Percentiles rank a stretch among this genome's conserved stretches.
Evolutionary conservation across 164 flowering plant genomes (phyloP).

Genomic region (Vitis amurensis): DNA sequence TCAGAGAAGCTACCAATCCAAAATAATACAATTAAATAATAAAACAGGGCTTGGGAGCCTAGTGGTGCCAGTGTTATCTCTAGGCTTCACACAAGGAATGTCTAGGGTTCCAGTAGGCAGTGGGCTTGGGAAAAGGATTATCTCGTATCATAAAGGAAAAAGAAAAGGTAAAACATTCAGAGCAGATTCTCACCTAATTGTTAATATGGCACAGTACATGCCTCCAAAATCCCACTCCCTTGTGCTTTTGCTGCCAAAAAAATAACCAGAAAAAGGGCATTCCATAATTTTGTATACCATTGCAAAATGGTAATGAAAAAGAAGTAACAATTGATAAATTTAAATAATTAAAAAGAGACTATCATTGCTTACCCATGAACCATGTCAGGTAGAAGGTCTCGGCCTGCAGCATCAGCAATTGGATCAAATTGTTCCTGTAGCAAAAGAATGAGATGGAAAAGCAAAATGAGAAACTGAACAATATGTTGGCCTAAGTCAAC

Average conservation of each 20-base stretch:
- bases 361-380: slow-evolving; percentile 69
- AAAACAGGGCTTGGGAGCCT: no score
- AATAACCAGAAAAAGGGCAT: no score
- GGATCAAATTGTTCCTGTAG: slow-evolving; percentile 66
- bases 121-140: no score
- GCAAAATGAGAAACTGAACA: not conserved
- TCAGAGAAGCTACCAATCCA: no score
- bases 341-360: not conserved
- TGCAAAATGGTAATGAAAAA: not conserved
- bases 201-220: slow-evolving; percentile 76
- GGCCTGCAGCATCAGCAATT: slow-evolving; percentile 51
- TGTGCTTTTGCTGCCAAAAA: slow-evolving; percentile 43
- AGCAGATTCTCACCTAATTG: slow-evolving; percentile 61
- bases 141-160: no score
- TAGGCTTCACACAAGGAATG: no score
- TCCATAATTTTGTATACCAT: no score
- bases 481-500: no score
- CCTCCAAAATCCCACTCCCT: slow-evolving; percentile 74
- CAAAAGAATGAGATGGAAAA: slow-evolving; percentile 1
- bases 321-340: not conserved
- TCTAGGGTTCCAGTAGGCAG: no score
- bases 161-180: not conserved
- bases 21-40: no score
- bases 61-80: no score
- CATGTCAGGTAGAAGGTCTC: slow-evolving; percentile 84